These are phyloP conservation scores for Pseudopyricularia cyperi DNA, from an alignment of 2,329 filamentous ascomycete genomes.

Conservation along the genomic window DNA sequence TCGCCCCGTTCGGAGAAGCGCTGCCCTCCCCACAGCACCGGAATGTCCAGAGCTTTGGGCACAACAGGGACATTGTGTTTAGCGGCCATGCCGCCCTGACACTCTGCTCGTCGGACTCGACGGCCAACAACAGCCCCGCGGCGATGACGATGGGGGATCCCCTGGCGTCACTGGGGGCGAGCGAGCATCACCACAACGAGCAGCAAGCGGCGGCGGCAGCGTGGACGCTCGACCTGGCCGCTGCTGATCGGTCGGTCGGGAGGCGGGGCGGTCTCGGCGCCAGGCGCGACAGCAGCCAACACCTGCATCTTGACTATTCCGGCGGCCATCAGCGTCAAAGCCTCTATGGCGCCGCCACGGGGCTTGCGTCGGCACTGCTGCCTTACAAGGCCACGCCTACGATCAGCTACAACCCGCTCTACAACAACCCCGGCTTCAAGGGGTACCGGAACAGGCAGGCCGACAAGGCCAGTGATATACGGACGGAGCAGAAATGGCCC, in stretches of 20 bases:
- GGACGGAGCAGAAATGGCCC: slow-evolving; percentile 49
- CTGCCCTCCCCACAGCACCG: too few relatives aligned
- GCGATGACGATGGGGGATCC: neutral
- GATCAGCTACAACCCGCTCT: slow-evolving; percentile 38
- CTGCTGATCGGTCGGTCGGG: too few relatives aligned
- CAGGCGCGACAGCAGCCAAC: slow-evolving; percentile 28
- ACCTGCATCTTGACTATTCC: neutral
- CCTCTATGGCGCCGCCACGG: neutral
- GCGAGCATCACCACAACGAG: neutral
- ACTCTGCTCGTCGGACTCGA: neutral
- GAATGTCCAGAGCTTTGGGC: neutral
- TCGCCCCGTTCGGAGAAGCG: neutral
- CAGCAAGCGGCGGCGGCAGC: neutral
- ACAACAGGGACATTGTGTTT: neutral
- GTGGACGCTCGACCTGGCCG: neutral
- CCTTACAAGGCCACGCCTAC: neutral
- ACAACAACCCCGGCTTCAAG: slow-evolving; percentile 48
- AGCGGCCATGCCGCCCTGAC: neutral
- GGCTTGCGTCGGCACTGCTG: neutral
- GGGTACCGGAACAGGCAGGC: slow-evolving; percentile 53
- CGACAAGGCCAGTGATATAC: slow-evolving; percentile 40
- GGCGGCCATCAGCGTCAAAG: neutral
- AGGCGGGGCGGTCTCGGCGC: slow-evolving; percentile 14
- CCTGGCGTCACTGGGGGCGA: neutral
- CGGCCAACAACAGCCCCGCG: neutral